Evolutionary conservation across 2,329 filamentous ascomycete species (phyloP).

Genomic region (Microsporum ferrugineum): DNA sequence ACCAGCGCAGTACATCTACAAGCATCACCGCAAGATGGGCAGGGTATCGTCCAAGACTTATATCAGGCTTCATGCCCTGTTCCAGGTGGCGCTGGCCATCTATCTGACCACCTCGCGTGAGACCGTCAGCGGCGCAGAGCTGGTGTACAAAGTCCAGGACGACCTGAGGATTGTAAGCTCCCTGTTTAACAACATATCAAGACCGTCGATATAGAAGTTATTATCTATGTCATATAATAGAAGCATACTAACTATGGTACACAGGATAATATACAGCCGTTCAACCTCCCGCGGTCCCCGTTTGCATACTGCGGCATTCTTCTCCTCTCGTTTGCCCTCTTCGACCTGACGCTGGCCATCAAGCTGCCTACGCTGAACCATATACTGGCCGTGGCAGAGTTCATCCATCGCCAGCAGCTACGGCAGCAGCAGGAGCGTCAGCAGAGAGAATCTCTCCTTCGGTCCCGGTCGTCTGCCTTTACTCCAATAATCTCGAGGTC

Average conservation of each 20-base stretch:
- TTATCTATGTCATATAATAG: not conserved
- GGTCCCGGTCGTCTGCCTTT: not conserved
- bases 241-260: not conserved
- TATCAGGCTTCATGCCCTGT: conserved; percentile 68
- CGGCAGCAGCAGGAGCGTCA: not conserved
- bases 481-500: not conserved
- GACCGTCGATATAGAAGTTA: not conserved
- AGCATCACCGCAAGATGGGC: conserved; percentile 50
- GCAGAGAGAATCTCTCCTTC: not conserved
- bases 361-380: conserved; percentile 53
- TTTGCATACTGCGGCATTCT: conserved; percentile 58
- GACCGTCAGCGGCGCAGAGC: conserved; percentile 61
- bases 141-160: conserved; percentile 73
- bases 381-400: conserved; percentile 44
- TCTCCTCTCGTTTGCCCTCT: conserved; percentile 51
- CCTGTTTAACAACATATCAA: not conserved
- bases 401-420: conserved; percentile 21
- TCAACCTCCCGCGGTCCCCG: conserved; percentile 57
- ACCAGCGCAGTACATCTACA: conserved; percentile 4
- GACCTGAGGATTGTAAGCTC: conserved; percentile 62
- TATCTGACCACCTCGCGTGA: conserved; percentile 68
- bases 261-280: conserved; percentile 47
- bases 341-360: conserved; percentile 54
- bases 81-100: conserved; percentile 72
- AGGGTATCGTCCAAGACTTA: conserved; percentile 70